phyloP scores from a whole-genome alignment of 306 rosid species.

The Fagus crenata region DNA sequence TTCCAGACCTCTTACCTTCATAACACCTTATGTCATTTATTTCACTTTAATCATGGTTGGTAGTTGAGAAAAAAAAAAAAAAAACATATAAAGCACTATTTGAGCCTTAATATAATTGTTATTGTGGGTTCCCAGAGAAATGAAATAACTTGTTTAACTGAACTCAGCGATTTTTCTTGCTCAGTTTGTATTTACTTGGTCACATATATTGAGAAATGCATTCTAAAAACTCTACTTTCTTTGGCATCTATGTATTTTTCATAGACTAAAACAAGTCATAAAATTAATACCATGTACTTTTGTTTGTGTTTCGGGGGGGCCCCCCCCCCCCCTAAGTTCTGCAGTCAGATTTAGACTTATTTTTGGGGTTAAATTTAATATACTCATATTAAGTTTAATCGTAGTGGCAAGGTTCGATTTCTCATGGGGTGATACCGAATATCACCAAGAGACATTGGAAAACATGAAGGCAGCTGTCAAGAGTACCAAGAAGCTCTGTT shows the following conservation, averaged over 20 bases:
- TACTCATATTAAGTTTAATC: constrained; percentile 10
- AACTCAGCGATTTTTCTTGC: not conserved
- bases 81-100: not conserved
- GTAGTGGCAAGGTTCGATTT: constrained; percentile 86
- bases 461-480: constrained; percentile 66
- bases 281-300: not conserved
- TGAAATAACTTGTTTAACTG: not conserved
- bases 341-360: constrained; percentile 1
- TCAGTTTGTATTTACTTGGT: not conserved
- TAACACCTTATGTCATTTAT: not conserved
- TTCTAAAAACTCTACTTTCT: not conserved
- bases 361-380: constrained; percentile 3
- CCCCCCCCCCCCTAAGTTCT: not conserved
- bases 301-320: not conserved
- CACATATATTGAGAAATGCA: not conserved
- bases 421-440: constrained; percentile 77
- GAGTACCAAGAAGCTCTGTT: constrained; percentile 67
- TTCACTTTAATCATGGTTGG: not conserved
- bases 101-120: not conserved
- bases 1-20: constrained; percentile 12
- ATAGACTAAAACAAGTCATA: not conserved
- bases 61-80: not conserved
- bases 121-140: not conserved
- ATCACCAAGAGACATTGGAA: constrained; percentile 81
- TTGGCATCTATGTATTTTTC: not conserved